Evolutionary conservation across 148 eudicot genomes (phyloP), one percentile per base, ranked within the genome.

Genomic region (Amaranthus cruentus): DNA sequence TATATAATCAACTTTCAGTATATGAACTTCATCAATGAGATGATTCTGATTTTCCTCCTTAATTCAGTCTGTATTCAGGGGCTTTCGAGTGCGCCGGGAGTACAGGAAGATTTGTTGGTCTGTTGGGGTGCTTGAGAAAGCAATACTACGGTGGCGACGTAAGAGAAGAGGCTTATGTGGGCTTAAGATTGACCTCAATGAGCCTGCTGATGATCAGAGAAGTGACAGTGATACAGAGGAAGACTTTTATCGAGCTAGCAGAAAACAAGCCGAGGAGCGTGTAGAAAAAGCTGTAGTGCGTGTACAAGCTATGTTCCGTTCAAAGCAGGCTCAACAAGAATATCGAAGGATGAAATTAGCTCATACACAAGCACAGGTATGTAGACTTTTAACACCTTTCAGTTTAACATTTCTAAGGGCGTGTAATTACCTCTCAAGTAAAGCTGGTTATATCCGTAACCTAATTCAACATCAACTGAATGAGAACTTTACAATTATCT

Each of bases 231-330:
- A 73, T 74, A 85, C 71, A 48, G 94, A 90, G 62, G 99, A 95
- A 79, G 96, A 86, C 66, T 96, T 95, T 85, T 92, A 86, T 82
- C 84, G 78, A 44, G 97, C 91, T 75, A 87, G 97, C 75, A 84
- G 99, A 79, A 81, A 84, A 73, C 96, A 87, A 81, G 99, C 99
- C 55, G 99, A 90, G 79, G 91, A 85, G 77, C 97, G 97, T 58
- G 88, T 92, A 62, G 99, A 90, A 69, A 90, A 90, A 71, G 90
- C 97, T 75, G 92, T 92, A 48, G 94, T 88, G 15, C 79, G 88
- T 64, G 97, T 95, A 71, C 99, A 92, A 77, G 90, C 96, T 47
- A 88, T 96, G 97, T 96, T 96, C 61, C 92, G 99, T 49, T 96
- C 99, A 59, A 89, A 77, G 68, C 86, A 78, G 73, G 99, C 99